Evolutionary conservation across 2,329 filamentous ascomycete genomes (phyloP), one percentile per base, ranked within the genome.

Genomic region (Dendrostoma leiphaemia): DNA sequence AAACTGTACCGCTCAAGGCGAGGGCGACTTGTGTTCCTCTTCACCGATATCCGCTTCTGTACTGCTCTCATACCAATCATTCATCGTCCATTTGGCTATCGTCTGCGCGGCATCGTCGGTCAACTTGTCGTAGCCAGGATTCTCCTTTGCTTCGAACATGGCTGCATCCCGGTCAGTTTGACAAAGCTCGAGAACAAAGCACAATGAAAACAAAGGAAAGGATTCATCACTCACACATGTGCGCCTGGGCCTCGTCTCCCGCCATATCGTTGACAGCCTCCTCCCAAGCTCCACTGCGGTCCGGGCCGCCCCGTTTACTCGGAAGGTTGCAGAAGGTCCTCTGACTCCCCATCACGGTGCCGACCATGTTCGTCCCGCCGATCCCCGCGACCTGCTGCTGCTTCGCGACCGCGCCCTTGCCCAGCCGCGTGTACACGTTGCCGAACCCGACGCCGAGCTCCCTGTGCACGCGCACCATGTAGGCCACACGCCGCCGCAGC

Each of bases 321-420:
- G 91, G 91, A 51, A 96, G 69, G 55, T 91, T 90, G 73, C 92
- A 96, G 68, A 97, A 99, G 0, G 93, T 97, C 62, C 94, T 80
- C 59, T 92, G 79, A 48, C 80, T 82, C 1, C 86, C 86, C 17
- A 89, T 69, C 32, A 90, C 79, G 26, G 78, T 79, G 24, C 79
- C 75, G 51, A 81, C 73, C 21, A 89, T 69, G 34, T 90, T 79
- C 28, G 79, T 79, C 26, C 79, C 75, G 50, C 81, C 73, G 69
- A 86, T 67, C 64, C 74, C 73, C 57, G 75, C 67, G 72, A 79
- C 48, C 56, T 58, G 53, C 63, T 53, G 51, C 35, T 60, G 56
- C 71, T 81, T 76, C 64, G 78, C 64, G 48, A 76, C 69, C 13
- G 88, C 86, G 13, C 83, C 85, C 63, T 81, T 79, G 2, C 91